Evolutionary conservation across 2,329 filamentous ascomycete genomes (phyloP).

Genomic region (Hymenoscyphus albidus): DNA sequence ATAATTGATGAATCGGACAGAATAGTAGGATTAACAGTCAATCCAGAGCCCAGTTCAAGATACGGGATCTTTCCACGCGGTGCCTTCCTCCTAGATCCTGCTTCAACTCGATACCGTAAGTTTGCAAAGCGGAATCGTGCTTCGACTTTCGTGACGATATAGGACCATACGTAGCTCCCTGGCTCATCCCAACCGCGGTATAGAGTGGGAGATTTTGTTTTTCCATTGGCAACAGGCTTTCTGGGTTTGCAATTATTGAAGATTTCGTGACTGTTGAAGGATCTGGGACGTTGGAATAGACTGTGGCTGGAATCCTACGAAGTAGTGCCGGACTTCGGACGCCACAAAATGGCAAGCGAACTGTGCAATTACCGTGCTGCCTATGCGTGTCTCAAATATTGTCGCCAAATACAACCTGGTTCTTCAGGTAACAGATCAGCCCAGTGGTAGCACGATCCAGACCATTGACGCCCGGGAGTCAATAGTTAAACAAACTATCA

Average conservation of each 20-base stretch:
- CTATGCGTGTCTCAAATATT: too few relatives aligned
- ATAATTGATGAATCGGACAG: slow-evolving; percentile 56
- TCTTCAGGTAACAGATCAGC: too few relatives aligned
- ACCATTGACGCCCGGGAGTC: too few relatives aligned
- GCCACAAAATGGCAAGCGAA: neutral
- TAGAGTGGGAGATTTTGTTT: neutral
- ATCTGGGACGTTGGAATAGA: neutral
- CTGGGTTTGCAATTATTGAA: neutral
- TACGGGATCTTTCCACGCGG: slow-evolving; percentile 62
- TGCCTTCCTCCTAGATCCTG: slow-evolving; percentile 43
- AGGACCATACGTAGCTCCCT: slow-evolving; percentile 38
- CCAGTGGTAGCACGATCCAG: too few relatives aligned
- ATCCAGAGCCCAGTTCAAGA: slow-evolving; percentile 33
- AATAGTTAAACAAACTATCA: too few relatives aligned
- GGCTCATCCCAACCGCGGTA: slow-evolving; percentile 5
- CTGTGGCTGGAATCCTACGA: neutral
- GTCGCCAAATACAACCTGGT: too few relatives aligned
- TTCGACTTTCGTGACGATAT: slow-evolving; percentile 61
- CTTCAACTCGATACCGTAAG: slow-evolving; percentile 43
- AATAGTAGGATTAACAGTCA: neutral
- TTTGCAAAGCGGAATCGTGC: slow-evolving; percentile 53
- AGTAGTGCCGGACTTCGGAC: neutral
- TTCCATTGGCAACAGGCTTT: neutral
- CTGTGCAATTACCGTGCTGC: neutral
- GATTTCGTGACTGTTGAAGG: neutral